Evolutionary conservation across 1,284 basidiomycete genomes (phyloP).

Genomic region (Boletus sp.): DNA sequence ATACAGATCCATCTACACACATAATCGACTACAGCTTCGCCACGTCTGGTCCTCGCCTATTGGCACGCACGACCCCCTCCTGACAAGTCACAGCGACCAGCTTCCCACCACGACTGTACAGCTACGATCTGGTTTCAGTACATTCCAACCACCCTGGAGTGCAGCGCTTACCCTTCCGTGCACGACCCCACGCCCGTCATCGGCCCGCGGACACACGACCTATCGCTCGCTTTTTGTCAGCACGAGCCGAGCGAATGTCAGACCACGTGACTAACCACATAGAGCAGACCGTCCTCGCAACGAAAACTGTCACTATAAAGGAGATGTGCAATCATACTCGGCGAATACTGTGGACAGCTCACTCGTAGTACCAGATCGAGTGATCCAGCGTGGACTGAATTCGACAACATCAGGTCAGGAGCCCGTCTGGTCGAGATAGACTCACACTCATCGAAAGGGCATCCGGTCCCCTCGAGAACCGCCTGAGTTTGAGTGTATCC

Average conservation of each 20-base stretch:
- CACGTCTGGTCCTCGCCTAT: conserved; percentile 41
- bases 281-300: conserved; percentile 76
- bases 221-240: conserved; percentile 30
- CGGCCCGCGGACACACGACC: conserved; percentile 64
- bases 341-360: conserved; percentile 22
- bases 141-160: conserved; percentile 2
- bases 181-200: conserved; percentile 72
- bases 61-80: conserved; percentile 75
- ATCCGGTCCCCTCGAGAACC: conserved; percentile 44
- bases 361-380: conserved; percentile 81
- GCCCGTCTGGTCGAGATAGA: conserved; percentile 11
- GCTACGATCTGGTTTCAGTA: conserved; percentile 36
- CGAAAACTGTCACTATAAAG: conserved; percentile 63
- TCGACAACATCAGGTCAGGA: conserved; percentile 1
- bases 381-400: conserved; percentile 79
- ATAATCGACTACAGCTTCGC: conserved; percentile 20
- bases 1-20: conserved; percentile 19
- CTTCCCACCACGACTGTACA: conserved; percentile 69
- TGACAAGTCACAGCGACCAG: conserved; percentile 79
- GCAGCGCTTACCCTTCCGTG: conserved; percentile 63
- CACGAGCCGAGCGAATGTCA: not conserved
- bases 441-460: conserved; percentile 69
- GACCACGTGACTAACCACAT: conserved; percentile 52
- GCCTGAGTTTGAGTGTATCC: conserved; percentile 63
- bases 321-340: too few species aligned